A percentile compares a stretch with the other conserved stretches of the same genome.
Evolutionary conservation across 495 filamentous ascomycete genomes (phyloP).

Genomic region (Penicillium pulvis): DNA sequence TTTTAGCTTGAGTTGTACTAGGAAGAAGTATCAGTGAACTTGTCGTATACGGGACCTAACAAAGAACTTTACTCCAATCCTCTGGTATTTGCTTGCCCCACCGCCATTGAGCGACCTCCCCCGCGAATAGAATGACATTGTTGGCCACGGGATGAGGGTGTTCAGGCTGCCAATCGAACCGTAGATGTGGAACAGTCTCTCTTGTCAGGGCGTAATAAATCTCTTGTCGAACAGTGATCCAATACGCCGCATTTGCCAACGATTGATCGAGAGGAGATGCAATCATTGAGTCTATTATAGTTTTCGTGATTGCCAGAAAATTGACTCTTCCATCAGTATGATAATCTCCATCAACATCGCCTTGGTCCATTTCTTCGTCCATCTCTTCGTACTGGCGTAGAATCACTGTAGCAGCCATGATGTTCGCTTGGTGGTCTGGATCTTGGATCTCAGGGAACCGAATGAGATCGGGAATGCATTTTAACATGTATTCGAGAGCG

Average conservation of each 20-base stretch:
- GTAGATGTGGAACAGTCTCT: constrained; percentile 18
- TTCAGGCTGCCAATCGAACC: constrained; percentile 12
- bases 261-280: constrained; percentile 21
- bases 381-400: constrained; percentile 35
- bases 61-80: constrained; percentile 22
- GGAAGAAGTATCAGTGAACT: background rate
- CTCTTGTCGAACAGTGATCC: constrained; percentile 32
- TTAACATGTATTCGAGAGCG: constrained; percentile 31
- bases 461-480: constrained; percentile 30
- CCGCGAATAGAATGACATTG: constrained; percentile 25
- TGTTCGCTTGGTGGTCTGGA: constrained; percentile 25
- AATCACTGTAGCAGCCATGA: constrained; percentile 33
- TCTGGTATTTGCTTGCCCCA: constrained; percentile 18
- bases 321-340: constrained; percentile 15
- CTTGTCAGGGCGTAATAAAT: constrained; percentile 30
- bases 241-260: constrained; percentile 28
- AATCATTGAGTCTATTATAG: constrained; percentile 30
- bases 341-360: constrained; percentile 4
- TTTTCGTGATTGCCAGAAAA: constrained; percentile 28
- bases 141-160: constrained; percentile 19
- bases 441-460: constrained; percentile 23
- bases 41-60: background rate
- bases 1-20: constrained; percentile 21
- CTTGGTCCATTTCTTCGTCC: constrained; percentile 30
- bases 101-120: constrained; percentile 30